These are phyloP conservation scores for Escovopsis sp. DNA, from an alignment of 2,329 filamentous ascomycete species.

Conservation along the genomic window DNA sequence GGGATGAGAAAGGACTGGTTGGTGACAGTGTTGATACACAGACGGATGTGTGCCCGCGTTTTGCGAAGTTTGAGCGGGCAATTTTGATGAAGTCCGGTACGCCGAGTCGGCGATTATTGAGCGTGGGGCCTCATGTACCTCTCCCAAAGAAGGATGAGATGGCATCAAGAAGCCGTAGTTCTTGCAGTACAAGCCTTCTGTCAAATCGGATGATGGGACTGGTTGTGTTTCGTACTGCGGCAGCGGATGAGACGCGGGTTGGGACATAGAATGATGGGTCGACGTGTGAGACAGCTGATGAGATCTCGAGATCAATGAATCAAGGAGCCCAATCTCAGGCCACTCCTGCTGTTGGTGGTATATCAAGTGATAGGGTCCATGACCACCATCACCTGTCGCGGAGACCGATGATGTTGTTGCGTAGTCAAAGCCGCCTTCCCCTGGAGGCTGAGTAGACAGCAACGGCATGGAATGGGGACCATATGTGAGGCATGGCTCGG, in stretches of 20 bases:
- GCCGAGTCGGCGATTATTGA: too few species aligned
- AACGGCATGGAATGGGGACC: constrained; percentile 4
- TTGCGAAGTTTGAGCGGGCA: too few species aligned
- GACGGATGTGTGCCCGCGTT: too few species aligned
- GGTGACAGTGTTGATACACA: too few species aligned
- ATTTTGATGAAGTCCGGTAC: too few species aligned
- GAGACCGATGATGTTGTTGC: neutral
- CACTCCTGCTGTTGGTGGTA: constrained; percentile 3
- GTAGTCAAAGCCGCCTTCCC: neutral
- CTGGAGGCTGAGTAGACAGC: constrained; percentile 1
- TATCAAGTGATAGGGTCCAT: neutral
- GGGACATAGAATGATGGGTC: neutral
- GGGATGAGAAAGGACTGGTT: too few species aligned
- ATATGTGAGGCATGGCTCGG: constrained; percentile 1
- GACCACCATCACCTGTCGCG: neutral
- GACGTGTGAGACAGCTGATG: constrained; percentile 1
- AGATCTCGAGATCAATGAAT: neutral
- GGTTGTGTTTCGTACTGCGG: neutral
- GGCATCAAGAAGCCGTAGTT: too few species aligned
- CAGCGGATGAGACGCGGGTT: neutral
- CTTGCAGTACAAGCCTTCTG: neutral
- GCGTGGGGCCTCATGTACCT: too few species aligned
- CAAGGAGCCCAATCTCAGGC: neutral
- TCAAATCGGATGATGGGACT: constrained; percentile 1
- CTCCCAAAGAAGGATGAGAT: too few species aligned